Base-by-base conservation (phyloP, 139 green algal genomes). In the Edaphochlamys debaryana region DNA sequence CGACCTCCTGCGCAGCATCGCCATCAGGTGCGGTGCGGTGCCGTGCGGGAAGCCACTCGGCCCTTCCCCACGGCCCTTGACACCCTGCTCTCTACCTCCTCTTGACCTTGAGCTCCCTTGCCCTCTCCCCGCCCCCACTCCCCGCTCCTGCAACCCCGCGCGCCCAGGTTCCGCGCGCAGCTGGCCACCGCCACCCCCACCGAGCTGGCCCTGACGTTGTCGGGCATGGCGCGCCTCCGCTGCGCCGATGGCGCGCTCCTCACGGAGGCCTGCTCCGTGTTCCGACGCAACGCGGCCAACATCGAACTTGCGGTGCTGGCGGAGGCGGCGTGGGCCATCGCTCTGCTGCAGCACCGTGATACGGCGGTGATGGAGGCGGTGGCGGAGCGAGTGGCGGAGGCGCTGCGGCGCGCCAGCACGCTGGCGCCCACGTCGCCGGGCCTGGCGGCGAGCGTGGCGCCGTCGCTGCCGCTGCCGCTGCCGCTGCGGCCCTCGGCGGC, bases 1-100 rank as follows among this genome's bases (percentile, higher is more conserved):
- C 40, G 75, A 81, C 60, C 62, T 81, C 30, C 7, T 81, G 41
- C 40, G 40, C 19, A 63, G 75, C 75, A 63, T 81, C 4, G 73
- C 56, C 23, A 38, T 29, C 37, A 69, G n/a, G 30, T 54, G 45
- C 11, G 45, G 45, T 13, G 45, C 13, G 45, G n/a, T 54, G 45
- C 45, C 45, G 45, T 54, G 45, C 45, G 45, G n/a, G n/a, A n/a
- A n/a, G n/a, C n/a, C n/a, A n/a, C n/a, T n/a, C n/a, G n/a, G n/a
- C n/a, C n/a, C n/a, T n/a, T n/a, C n/a, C n/a, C n/a, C n/a, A n/a
- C n/a, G n/a, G n/a, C n/a, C n/a, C n/a, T n/a, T n/a, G n/a, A n/a
- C n/a, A n/a, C n/a, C n/a, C n/a, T n/a, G n/a, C n/a, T n/a, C n/a
- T n/a, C n/a, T n/a, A n/a, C n/a, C n/a, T n/a, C n/a, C n/a, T n/a